Evolutionary conservation across 2,329 filamentous ascomycete genomes (phyloP).

Genomic region (Trichophaea hybrida): DNA sequence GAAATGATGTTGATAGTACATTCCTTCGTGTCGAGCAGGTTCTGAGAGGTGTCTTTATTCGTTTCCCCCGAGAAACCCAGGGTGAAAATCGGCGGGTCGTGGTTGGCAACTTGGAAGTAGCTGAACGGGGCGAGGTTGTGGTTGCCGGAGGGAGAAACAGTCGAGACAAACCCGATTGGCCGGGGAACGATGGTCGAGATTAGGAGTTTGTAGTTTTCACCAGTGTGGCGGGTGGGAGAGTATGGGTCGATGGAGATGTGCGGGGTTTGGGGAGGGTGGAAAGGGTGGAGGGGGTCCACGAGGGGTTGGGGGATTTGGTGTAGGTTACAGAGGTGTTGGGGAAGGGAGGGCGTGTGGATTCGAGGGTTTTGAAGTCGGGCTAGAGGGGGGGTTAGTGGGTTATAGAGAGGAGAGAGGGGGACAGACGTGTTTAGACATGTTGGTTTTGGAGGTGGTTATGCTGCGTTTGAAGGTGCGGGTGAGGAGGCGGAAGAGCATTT

Average conservation of each 20-base stretch:
- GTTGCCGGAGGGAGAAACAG: slow-evolving; percentile 46
- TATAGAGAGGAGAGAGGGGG: neutral
- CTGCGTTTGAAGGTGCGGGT: no score
- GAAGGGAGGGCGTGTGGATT: neutral
- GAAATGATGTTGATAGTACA: slow-evolving; percentile 78
- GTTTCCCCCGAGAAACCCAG: slow-evolving; percentile 46
- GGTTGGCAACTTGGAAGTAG: slow-evolving; percentile 70
- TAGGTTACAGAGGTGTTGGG: slow-evolving; percentile 36
- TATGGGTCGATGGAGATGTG: slow-evolving; percentile 55
- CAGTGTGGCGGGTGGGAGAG: slow-evolving; percentile 48
- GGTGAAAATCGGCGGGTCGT: slow-evolving; percentile 73
- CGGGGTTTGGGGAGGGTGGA: slow-evolving; percentile 37
- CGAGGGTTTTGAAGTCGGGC: neutral
- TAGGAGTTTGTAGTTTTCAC: slow-evolving; percentile 80
- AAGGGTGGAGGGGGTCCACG: slow-evolving; percentile 44
- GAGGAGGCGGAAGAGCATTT: no score
- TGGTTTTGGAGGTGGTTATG: neutral
- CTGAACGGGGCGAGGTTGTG: slow-evolving; percentile 77
- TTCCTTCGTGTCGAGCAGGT: slow-evolving; percentile 56
- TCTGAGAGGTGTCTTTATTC: slow-evolving; percentile 61
- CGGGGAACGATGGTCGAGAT: slow-evolving; percentile 72
- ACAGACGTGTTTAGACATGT: neutral
- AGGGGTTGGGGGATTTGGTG: slow-evolving; percentile 49
- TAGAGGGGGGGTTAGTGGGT: neutral
- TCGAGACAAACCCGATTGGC: slow-evolving; percentile 49